Base-by-base conservation (phyloP, 108 stramenopile genomes). In the Skeletonema grethae region DNA sequence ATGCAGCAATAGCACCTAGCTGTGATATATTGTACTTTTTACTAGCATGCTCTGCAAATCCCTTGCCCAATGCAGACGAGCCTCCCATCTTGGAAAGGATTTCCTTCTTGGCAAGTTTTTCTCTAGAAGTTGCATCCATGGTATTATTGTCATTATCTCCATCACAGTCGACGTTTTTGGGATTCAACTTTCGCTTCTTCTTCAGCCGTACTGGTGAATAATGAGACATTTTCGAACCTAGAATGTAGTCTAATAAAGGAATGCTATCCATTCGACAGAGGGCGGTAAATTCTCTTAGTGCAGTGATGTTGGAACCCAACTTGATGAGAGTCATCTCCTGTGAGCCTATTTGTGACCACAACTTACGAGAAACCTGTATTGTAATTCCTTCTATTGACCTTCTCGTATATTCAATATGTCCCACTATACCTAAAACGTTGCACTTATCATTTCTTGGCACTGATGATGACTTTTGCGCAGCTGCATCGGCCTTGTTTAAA, bases 21-120 rank as follows among this genome's bases (percentile, higher is more conserved):
- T 96, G 96, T 0, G 89, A 90, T 7, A 84, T 59, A 79, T 96
- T 96, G 80, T 90, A 92, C 38, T 91, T 92, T 13, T 82, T 58
- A 22, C 81, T 61, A 15, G 86, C 87, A 69, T 92, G 90, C 9
- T 84, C 75, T 1, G 80, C 80, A 71, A 96, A 96, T 61, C 96
- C 96, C 43, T 87, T 86, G 5, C 93, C 90, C 35, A 93, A 67
- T 16, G 89, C 85, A 50, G 86, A 64, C 7, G 75, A 66, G 31
- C 90, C 94, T 6, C 91, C 91, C 81, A 93, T 90, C 29, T 71
- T 75, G 34, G 81, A 55, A 9, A 93, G 56, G 11, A 90, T 53
- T 25, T 79, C 43, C 39, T 75, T 68, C 69, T 89, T 84, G 34
- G 64, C 61, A 62, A 61, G n/a, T 30, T 77, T 61, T 46, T 76